Base-by-base conservation (phyloP, 352 stramenopile genomes). In the Phytophthora citricola region DNA sequence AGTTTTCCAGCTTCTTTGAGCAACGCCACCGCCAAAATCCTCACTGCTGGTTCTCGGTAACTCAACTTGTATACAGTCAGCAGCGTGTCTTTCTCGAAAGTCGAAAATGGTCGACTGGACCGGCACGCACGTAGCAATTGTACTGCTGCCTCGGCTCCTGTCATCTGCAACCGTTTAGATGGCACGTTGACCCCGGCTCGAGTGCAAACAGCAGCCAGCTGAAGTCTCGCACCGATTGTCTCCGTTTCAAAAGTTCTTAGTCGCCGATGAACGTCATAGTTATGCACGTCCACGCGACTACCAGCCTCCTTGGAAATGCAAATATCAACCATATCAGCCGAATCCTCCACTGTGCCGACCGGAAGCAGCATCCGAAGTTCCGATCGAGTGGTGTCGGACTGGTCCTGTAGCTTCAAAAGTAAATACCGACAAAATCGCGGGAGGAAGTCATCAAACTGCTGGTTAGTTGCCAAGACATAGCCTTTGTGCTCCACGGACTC, bases 391-490 rank as follows among this genome's bases (percentile, higher is more conserved):
- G 51, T 66, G 14, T 78, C 62, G 1, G 32, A 49, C 5, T 45
- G 27, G 7, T 65, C 45, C 5, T 56, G 24, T 4, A 74, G 41
- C 27, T 58, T 26, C 2, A 88, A 39, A 0, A 84, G 44, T 1
- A 88, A 31, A 29, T 88, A 88, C 1, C 64, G 75, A 3, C 34
- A 40, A 7, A 87, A 86, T 2, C 71, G 61, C 8, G 65, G 63
- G 4, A 88, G 56, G 15, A 76, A 73, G 6, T 78, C 77, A 15
- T 65, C 61, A 4, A 87, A 73, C 26, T 85, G 75, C 57, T 89
- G 78, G 4, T 51, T 49, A 5, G 22, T 15, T 9, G 61, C 57
- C 34, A 91, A 63, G 1, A 72, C 7, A 15, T 81, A 89, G 0
- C 78, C 80, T 10, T 73, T 63, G 44, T 85, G 73, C 24, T 85